Evolutionary conservation across 179 eudicot genomes (phyloP).

Genomic region (Nepenthes alata): DNA sequence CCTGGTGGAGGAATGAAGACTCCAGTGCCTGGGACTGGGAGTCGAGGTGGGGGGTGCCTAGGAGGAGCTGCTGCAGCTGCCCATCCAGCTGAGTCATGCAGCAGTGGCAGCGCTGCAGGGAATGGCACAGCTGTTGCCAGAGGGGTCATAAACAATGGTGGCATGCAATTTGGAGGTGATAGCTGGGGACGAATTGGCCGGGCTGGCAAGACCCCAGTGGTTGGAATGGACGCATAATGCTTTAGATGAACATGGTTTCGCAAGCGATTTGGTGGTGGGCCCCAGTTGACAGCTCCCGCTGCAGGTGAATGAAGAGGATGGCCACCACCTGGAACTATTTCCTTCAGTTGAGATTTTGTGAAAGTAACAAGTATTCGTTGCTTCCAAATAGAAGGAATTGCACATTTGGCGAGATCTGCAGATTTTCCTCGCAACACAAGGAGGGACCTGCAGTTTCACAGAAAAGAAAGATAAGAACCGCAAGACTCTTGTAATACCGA

Average conservation of each 20-base stretch:
- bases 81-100: slow-evolving; percentile 33
- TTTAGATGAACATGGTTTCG: slow-evolving; percentile 34
- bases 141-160: slow-evolving; percentile 31
- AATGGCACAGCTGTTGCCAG: slow-evolving; percentile 26
- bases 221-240: slow-evolving; percentile 27
- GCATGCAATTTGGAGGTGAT: slow-evolving; percentile 27
- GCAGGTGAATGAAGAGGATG: slow-evolving; percentile 16
- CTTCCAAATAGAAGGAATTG: slow-evolving; percentile 32
- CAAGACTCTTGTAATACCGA: no score
- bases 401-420: slow-evolving; percentile 33
- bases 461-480: background rate
- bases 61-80: slow-evolving; percentile 14
- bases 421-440: slow-evolving; percentile 49
- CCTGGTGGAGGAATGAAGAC: slow-evolving; percentile 58
- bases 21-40: slow-evolving; percentile 47
- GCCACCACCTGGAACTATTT: slow-evolving; percentile 10
- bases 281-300: slow-evolving; percentile 25
- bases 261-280: slow-evolving; percentile 31
- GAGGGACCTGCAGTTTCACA: slow-evolving; percentile 32
- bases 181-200: slow-evolving; percentile 22
- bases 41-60: slow-evolving; percentile 25
- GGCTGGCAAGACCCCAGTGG: slow-evolving; percentile 32
- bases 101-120: slow-evolving; percentile 30
- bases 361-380: slow-evolving; percentile 46
- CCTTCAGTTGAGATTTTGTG: slow-evolving; percentile 33